phyloP scores from a whole-genome alignment of 176 grass and related monocot genomes.

The Hyparrhenia diplandra region DNA sequence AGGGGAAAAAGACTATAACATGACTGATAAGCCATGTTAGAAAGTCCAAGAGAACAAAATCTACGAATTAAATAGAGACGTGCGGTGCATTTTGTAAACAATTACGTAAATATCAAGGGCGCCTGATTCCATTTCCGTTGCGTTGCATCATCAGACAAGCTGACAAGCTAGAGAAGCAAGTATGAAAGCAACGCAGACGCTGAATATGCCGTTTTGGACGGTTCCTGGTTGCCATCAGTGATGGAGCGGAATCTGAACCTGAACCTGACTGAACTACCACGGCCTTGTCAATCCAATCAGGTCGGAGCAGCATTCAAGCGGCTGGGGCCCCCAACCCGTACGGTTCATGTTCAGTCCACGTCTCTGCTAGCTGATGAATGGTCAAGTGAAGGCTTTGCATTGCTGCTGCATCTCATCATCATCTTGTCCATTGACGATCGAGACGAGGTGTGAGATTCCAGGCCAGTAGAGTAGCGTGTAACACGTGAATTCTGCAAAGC shows the following conservation, averaged over 20 bases:
- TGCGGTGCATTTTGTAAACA: no score
- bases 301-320: not conserved
- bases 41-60: no score
- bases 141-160: no score
- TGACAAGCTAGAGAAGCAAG: no score
- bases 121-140: no score
- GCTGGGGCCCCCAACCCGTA: not conserved
- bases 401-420: not conserved
- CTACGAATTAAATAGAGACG: no score
- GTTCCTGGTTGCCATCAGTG: slow-evolving; percentile 10
- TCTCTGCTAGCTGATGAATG: not conserved
- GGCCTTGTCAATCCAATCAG: no score
- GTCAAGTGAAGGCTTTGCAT: not conserved
- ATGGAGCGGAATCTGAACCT: not conserved
- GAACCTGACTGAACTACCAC: no score
- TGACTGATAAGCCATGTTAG: no score
- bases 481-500: not conserved
- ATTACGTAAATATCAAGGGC: no score
- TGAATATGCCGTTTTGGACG: slow-evolving; percentile 18
- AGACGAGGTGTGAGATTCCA: not conserved
- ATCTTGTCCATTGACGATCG: not conserved
- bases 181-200: not conserved
- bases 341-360: not conserved
- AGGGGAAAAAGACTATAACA: no score
- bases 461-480: not conserved